phyloP scores from a whole-genome alignment of 495 filamentous ascomycete species.

The Hyaloscypha variabilis region DNA sequence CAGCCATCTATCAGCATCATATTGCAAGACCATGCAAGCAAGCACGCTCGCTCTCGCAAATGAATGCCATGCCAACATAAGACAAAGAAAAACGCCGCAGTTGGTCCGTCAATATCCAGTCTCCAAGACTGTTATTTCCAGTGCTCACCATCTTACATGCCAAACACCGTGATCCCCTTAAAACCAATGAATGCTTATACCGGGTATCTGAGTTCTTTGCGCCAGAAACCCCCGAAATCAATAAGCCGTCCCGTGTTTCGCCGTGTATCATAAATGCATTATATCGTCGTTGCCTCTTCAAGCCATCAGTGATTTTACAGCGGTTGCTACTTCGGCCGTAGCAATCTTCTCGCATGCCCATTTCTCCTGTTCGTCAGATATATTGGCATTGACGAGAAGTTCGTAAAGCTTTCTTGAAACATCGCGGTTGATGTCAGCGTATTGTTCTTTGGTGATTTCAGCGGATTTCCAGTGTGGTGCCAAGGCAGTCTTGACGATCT shows the following conservation, averaged over 20 bases:
- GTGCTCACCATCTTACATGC: slow-evolving; percentile 11
- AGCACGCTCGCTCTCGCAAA: background rate
- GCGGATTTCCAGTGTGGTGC: slow-evolving; percentile 71
- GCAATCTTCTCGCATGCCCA: slow-evolving; percentile 71
- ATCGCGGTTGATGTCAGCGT: slow-evolving; percentile 82
- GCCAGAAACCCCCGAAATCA: slow-evolving; percentile 10
- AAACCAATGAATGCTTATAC: slow-evolving; percentile 14
- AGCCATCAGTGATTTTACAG: slow-evolving; percentile 42
- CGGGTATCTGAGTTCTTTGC: slow-evolving; percentile 23
- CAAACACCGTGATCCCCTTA: slow-evolving; percentile 12
- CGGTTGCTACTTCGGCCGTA: slow-evolving; percentile 71
- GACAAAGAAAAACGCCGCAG: slow-evolving; percentile 5
- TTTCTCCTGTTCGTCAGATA: slow-evolving; percentile 57
- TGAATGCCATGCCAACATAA: slow-evolving; percentile 1
- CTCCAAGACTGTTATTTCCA: slow-evolving; percentile 1
- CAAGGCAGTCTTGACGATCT: slow-evolving; percentile 75
- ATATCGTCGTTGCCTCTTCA: slow-evolving; percentile 1
- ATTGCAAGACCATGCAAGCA: slow-evolving; percentile 1
- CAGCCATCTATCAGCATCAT: slow-evolving; percentile 1
- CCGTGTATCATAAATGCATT: slow-evolving; percentile 19
- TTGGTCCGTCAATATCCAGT: slow-evolving; percentile 8
- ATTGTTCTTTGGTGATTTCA: slow-evolving; percentile 76
- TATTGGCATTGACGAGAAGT: slow-evolving; percentile 63
- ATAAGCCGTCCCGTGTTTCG: slow-evolving; percentile 15
- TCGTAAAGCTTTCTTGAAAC: slow-evolving; percentile 88